Evolutionary conservation across 1,284 basidiomycete genomes (phyloP).

Genomic region (Cryptococcus sp.): DNA sequence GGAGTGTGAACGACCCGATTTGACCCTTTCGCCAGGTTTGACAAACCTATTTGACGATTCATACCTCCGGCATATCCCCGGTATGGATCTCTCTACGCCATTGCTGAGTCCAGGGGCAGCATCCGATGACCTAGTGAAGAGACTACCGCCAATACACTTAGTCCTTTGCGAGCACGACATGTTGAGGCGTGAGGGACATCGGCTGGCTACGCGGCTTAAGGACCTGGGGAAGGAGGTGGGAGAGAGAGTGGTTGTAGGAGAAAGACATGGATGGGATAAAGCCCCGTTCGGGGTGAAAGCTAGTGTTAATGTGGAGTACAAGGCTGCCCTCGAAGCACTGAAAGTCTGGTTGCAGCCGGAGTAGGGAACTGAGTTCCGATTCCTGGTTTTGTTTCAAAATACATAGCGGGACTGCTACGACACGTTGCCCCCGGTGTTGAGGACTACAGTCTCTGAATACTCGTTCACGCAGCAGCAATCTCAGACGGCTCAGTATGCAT

Average conservation of each 20-base stretch:
- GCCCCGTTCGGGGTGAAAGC: slow-evolving; percentile 7
- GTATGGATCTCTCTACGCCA: too few species aligned
- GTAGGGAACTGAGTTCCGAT: too few species aligned
- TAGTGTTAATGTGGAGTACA: slow-evolving; percentile 19
- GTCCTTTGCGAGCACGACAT: slow-evolving; percentile 19
- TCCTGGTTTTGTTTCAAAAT: too few species aligned
- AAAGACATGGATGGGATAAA: slow-evolving; percentile 20
- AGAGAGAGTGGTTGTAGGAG: slow-evolving; percentile 1
- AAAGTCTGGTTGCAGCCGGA: slow-evolving; percentile 8
- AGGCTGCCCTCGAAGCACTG: slow-evolving; percentile 12
- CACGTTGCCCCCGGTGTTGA: too few species aligned
- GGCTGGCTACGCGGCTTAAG: slow-evolving; percentile 12
- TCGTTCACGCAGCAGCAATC: too few species aligned
- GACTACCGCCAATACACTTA: slow-evolving; percentile 16
- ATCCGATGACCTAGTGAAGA: slow-evolving; percentile 8
- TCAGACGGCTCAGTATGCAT: too few species aligned
- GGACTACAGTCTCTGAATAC: too few species aligned
- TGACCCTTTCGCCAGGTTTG: too few species aligned
- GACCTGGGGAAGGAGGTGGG: slow-evolving; percentile 10
- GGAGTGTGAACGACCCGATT: too few species aligned
- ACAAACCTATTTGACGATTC: too few species aligned
- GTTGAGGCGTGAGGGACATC: slow-evolving; percentile 13
- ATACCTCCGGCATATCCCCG: too few species aligned
- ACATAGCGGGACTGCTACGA: too few species aligned
- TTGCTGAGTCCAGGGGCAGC: slow-evolving; percentile 14